Evolutionary conservation across 164 flowering plant genomes (phyloP).

Genomic region (Amborella trichopoda): DNA sequence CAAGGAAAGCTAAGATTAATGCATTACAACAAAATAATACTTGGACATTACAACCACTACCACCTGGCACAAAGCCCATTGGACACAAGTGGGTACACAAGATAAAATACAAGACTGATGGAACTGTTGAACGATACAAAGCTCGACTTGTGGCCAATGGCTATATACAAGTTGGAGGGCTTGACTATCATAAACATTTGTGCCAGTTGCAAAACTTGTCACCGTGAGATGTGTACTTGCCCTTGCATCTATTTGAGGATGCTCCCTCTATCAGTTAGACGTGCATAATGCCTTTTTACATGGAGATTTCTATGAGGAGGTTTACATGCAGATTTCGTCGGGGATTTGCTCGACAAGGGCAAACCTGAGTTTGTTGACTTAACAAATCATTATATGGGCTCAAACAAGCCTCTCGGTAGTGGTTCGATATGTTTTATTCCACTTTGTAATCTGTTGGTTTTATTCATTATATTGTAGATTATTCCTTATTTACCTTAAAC

Average conservation of each 20-base stretch:
- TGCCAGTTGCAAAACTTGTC: neutral
- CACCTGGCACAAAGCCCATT: neutral
- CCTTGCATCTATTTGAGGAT: neutral
- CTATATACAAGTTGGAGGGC: neutral
- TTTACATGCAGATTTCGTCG: neutral
- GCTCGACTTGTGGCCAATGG: no score
- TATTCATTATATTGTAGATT: neutral
- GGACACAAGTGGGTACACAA: neutral
- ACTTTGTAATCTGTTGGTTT: neutral
- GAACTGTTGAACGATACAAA: no score
- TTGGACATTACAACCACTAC: no score
- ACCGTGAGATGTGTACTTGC: neutral
- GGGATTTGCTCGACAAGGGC: neutral
- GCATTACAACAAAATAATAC: no score
- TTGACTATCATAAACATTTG: neutral
- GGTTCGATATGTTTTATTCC: neutral
- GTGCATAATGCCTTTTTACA: no score
- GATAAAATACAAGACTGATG: no score
- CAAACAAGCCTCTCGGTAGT: neutral
- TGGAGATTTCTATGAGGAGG: no score
- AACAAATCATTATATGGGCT: no score
- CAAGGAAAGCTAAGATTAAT: neutral
- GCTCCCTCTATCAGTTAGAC: neutral
- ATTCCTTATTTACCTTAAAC: neutral
- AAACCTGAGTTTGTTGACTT: neutral